Evolutionary conservation across 805 yeast genomes (phyloP), one percentile per base, ranked within the genome.

Genomic region (Ogataea populi-albae): DNA sequence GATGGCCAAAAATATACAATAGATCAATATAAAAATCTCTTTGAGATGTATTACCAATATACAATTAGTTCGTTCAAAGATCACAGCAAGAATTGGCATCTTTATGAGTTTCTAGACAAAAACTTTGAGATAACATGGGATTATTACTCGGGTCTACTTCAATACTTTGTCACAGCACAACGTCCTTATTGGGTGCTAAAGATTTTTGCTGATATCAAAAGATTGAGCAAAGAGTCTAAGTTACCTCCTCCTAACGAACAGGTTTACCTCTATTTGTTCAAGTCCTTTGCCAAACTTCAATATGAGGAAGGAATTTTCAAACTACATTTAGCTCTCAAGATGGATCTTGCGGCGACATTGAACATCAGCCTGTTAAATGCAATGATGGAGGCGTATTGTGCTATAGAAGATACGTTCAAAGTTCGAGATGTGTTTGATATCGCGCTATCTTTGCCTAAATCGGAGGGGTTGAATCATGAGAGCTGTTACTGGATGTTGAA

Each of bases 301-400:
- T 84, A 79, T 46, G 77, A 72, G 38, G 79, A 78, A 6, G 93
- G 91, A 0, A 76, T 83, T 12, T 65, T 65, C 32, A 81, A 79
- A 38, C 57, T 85, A 3, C 86, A 83, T 46, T 71, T 76, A 36
- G 69, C 72, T 30, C 61, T 81, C 52, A 79, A 82, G 37, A 71
- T 80, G 69, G 94, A 85, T 41, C 46, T 73, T 31, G 59, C 66
- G 8, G 59, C 82, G 26, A 73, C 68, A 39, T 69, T 77, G 40
- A 80, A 81, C 45, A 68, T 79, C 8, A 63, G 61, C 8, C 55
- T 85, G 21, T 69, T 81, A 54, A 84, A 85, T 54, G 56, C 79
- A 2, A 58, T 82, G 26, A 68, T 85, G 59, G 77, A 74, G 30
- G 85, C 87, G 0, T 82, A 79, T 50, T 65, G 79, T 23, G 66